Base-by-base conservation (phyloP, 2,329 filamentous ascomycete species). In the Tolypocladium cylindrosporum region DNA sequence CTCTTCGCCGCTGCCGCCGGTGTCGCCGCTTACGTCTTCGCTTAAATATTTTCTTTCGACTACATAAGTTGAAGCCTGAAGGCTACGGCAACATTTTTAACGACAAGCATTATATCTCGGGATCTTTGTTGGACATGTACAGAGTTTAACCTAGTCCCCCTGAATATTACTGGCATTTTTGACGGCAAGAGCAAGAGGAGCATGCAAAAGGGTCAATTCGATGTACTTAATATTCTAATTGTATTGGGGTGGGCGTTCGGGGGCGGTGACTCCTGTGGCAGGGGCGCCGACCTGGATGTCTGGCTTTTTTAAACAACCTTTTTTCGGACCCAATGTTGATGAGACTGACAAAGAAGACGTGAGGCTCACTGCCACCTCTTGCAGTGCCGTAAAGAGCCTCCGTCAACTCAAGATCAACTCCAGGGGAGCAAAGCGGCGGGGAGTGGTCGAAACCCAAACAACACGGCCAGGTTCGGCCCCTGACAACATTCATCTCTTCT, bases 1-100 rank as follows among this genome's bases (percentile, higher is more conserved):
- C 61, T 78, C 67, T 72, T 83, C 68, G 82, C 81, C 70, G 81
- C 77, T 63, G 76, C 73, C 54, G 81, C 78, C 72, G 81, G 79
- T 74, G 69, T 80, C 58, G 77, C 74, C 61, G 81, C 79, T 68
- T 72, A 81, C 68, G 66, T 79, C 74, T 72, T 85, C 67, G 78
- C 77, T 71, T 84, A 84, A 80, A 69, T 70, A 54, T 61, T 65
- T 69, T 60, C 66, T 65, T 65, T 70, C 68, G 65, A 67, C 71
- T 69, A 19, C 65, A 65, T 68, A 60, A 65, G 69, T 71, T 67
- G 67, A 71, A 71, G 73, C 73, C 71, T 70, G 68, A 69, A 68
- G 73, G 74, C 68, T 68, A 71, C 68, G 73, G 71, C 70, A 72
- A 66, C 45, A 57, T 31, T 39, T 53, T 70, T 69, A 64, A 72